These are phyloP conservation scores for Basidiobolus meristosporus DNA, from an alignment of 371 early-diverging fungal genomes.

Conservation along the genomic window DNA sequence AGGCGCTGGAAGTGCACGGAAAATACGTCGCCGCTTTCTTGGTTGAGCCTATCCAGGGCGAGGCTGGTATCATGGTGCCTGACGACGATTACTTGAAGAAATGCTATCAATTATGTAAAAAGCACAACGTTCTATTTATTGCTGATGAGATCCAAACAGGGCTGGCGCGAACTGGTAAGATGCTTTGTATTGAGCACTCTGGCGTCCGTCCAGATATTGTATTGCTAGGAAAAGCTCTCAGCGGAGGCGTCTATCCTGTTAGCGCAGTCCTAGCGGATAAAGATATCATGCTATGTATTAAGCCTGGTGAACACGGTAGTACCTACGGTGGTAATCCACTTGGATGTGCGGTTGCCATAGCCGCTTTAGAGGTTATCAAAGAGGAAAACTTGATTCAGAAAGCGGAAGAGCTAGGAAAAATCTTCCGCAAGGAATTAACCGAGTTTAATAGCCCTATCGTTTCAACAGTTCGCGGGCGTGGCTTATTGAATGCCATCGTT, in stretches of 20 bases:
- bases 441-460: conserved; percentile 59
- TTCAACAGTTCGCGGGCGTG: conserved; percentile 69
- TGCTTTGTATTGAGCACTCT: conserved; percentile 85
- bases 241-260: conserved; percentile 91
- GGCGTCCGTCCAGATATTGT: conserved; percentile 81
- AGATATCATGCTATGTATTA: conserved; percentile 82
- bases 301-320: conserved; percentile 92
- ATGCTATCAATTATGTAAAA: conserved; percentile 76
- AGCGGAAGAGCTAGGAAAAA: conserved; percentile 50
- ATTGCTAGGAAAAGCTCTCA: conserved; percentile 89
- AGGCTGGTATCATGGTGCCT: no score
- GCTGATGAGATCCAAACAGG: no score
- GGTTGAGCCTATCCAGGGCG: no score
- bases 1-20: conserved; percentile 62
- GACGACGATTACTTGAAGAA: conserved; percentile 74
- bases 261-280: conserved; percentile 75
- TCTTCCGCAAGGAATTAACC: conserved; percentile 55
- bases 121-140: conserved; percentile 91
- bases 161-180: conserved; percentile 82
- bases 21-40: conserved; percentile 77
- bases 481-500: conserved; percentile 89
- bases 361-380: conserved; percentile 81
- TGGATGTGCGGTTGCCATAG: conserved; percentile 85
- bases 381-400: conserved; percentile 82
- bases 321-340: conserved; percentile 96